These are phyloP conservation scores for Sanghuangporus weigelae DNA, from an alignment of 1,284 basidiomycete species.

Conservation along the genomic window DNA sequence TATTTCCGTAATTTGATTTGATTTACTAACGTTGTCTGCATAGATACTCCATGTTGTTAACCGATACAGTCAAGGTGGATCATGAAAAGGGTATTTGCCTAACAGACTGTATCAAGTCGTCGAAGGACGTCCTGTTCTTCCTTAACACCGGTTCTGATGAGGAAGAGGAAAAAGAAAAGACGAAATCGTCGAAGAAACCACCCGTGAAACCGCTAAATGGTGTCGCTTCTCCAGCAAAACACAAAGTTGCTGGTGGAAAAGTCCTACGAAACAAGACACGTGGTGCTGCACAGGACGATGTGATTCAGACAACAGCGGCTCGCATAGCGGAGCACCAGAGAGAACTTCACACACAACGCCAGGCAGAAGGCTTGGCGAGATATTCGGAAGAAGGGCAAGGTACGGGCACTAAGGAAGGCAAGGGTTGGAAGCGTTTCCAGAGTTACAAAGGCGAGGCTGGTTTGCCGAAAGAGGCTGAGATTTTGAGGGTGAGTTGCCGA, in stretches of 20 bases:
- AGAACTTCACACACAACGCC: conserved; percentile 77
- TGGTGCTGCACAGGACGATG: conserved; percentile 74
- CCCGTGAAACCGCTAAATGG: conserved; percentile 53
- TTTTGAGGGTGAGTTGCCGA: conserved; percentile 54
- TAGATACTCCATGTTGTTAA: conserved; percentile 87
- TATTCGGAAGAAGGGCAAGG: conserved; percentile 76
- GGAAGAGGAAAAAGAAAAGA: conserved; percentile 44
- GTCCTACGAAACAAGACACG: conserved; percentile 82
- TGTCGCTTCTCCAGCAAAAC: conserved; percentile 52
- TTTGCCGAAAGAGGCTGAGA: conserved; percentile 77
- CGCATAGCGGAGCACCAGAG: conserved; percentile 87
- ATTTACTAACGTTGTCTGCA: background rate
- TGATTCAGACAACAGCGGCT: conserved; percentile 60
- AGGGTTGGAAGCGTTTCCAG: conserved; percentile 93
- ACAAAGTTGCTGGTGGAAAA: conserved; percentile 75
- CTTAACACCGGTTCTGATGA: conserved; percentile 52
- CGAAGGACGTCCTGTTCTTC: conserved; percentile 90
- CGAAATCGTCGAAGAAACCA: conserved; percentile 53
- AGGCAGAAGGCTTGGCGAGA: conserved; percentile 78
- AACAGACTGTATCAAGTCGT: conserved; percentile 78
- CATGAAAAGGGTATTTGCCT: conserved; percentile 65
- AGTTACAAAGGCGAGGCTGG: conserved; percentile 94
- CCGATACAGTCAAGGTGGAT: conserved; percentile 85
- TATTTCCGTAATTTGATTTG: background rate
- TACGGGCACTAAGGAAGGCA: conserved; percentile 76